Conservation (phyloP, 495 filamentous ascomycete genomes). For the Cercophora newfieldiana region DNA sequence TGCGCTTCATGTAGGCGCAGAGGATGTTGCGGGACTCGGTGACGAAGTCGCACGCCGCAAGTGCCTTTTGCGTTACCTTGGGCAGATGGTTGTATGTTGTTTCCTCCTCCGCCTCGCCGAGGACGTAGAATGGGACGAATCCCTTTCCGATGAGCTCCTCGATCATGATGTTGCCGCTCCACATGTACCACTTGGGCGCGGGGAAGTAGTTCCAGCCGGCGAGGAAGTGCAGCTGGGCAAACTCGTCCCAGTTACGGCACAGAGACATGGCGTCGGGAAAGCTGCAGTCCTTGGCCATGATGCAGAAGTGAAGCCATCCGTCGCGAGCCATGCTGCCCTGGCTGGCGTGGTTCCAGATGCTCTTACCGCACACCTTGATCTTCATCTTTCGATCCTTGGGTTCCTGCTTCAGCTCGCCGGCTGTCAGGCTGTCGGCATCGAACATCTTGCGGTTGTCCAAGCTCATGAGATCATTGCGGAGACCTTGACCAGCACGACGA, state of each 20-base stretch:
- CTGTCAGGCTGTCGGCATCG: slow-evolving; percentile 9
- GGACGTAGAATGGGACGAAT: slow-evolving; percentile 46
- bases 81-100: slow-evolving; percentile 36
- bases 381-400: slow-evolving; percentile 39
- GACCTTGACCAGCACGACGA: not conserved
- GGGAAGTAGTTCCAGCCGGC: slow-evolving; percentile 53
- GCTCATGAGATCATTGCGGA: not conserved
- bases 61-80: slow-evolving; percentile 26
- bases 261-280: slow-evolving; percentile 49
- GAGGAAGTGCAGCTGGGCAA: slow-evolving; percentile 51
- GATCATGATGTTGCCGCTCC: slow-evolving; percentile 39
- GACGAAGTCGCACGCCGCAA: slow-evolving; percentile 39
- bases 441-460: not conserved
- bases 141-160: slow-evolving; percentile 45
- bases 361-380: slow-evolving; percentile 51
- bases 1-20: slow-evolving; percentile 52
- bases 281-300: slow-evolving; percentile 52
- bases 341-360: slow-evolving; percentile 57
- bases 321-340: slow-evolving; percentile 51
- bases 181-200: slow-evolving; percentile 45
- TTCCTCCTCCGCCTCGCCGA: slow-evolving; percentile 33
- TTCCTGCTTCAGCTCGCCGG: slow-evolving; percentile 15
- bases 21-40: slow-evolving; percentile 50
- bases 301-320: slow-evolving; percentile 56
- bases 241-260: slow-evolving; percentile 57